phyloP scores from a whole-genome alignment of 2,329 filamentous ascomycete genomes.

The Colletotrichum tanaceti region DNA sequence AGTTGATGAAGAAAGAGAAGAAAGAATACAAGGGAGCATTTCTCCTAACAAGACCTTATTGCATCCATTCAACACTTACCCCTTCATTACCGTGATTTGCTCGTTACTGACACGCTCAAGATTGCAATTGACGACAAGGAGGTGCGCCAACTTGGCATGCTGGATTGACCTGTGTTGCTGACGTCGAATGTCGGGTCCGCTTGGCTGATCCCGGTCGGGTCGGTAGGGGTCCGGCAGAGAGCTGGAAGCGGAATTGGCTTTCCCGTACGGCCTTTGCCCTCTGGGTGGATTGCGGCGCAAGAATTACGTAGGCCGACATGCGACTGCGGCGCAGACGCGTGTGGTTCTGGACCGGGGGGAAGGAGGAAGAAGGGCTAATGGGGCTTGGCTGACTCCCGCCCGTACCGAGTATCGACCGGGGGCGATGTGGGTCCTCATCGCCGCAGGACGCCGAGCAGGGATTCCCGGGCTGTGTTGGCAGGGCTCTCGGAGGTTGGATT shows the following conservation, averaged over 20 bases:
- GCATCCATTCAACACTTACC: too few relatives aligned
- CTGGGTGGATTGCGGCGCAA: background rate
- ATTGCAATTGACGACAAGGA: too few relatives aligned
- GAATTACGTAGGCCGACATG: background rate
- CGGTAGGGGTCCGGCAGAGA: background rate
- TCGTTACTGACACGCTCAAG: background rate
- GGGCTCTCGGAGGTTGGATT: background rate
- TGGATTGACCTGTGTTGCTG: background rate
- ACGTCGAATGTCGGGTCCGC: background rate
- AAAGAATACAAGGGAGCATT: conserved; percentile 30
- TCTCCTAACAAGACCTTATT: background rate
- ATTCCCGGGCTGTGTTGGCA: too few relatives aligned
- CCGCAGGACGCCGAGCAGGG: background rate
- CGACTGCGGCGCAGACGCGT: conserved; percentile 1
- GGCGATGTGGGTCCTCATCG: background rate
- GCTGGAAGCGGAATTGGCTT: background rate
- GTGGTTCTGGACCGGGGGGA: conserved; percentile 1
- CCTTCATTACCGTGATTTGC: background rate
- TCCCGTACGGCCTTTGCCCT: background rate
- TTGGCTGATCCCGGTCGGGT: conserved; percentile 4
- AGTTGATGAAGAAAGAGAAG: conserved; percentile 35
- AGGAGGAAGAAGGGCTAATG: background rate
- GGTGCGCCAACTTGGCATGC: background rate
- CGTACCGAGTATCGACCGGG: background rate
- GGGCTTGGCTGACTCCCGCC: background rate